Conservation (phyloP, 768 basidiomycete genomes). For the Postia placenta region DNA sequence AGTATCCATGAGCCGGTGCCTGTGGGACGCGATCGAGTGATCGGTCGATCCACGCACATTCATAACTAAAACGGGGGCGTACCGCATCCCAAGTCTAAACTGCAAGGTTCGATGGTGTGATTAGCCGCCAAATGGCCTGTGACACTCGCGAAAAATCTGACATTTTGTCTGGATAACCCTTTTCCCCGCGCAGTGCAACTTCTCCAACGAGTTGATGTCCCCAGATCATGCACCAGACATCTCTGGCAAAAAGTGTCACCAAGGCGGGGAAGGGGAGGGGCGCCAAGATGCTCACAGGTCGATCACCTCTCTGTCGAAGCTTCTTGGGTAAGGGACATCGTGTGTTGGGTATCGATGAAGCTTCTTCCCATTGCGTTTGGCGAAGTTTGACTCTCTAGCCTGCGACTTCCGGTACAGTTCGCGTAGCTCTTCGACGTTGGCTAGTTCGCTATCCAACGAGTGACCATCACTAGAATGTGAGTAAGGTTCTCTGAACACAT, state of each 20-base stretch:
- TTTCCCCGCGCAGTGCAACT: slow-evolving; percentile 61
- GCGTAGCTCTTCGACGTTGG: slow-evolving; percentile 52
- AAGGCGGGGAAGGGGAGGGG: slow-evolving; percentile 4
- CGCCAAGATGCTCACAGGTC: slow-evolving; percentile 50
- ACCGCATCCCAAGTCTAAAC: slow-evolving; percentile 74
- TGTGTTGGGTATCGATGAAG: slow-evolving; percentile 47
- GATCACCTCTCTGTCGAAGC: slow-evolving; percentile 54
- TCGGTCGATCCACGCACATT: slow-evolving; percentile 5
- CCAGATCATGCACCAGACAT: slow-evolving; percentile 62
- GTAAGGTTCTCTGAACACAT: no score
- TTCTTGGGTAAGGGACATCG: slow-evolving; percentile 65
- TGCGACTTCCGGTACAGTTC: slow-evolving; percentile 30
- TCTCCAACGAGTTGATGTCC: slow-evolving; percentile 37
- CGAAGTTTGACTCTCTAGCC: slow-evolving; percentile 52
- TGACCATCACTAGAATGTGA: no score
- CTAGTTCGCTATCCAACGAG: slow-evolving; percentile 35
- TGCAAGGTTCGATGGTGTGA: slow-evolving; percentile 18
- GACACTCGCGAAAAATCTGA: slow-evolving; percentile 19
- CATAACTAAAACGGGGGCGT: no score
- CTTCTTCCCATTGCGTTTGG: slow-evolving; percentile 41
- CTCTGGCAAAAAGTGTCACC: slow-evolving; percentile 32
- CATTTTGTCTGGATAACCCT: slow-evolving; percentile 55
- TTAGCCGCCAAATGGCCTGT: no score
- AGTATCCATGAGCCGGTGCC: slow-evolving; percentile 75
- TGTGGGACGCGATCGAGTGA: no score